A percentile compares a stretch with the other conserved stretches of the same genome.
Conservation (phyloP, 305 asterid genomes). For the Andrographis paniculata region DNA sequence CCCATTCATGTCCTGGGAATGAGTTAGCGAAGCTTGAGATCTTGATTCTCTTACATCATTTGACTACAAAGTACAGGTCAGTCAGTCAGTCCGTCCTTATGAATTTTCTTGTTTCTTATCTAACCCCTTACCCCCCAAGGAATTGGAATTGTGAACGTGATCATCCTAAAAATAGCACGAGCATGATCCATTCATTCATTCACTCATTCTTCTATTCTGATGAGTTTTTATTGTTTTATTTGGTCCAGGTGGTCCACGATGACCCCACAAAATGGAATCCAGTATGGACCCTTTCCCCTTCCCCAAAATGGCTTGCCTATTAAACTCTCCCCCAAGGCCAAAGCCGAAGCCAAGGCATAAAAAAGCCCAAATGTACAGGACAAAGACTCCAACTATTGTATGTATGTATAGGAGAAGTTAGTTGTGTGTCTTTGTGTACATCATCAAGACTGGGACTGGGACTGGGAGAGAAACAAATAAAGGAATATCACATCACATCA, state of each 20-base stretch:
- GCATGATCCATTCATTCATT: conserved; percentile 12
- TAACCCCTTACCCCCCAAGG: no score
- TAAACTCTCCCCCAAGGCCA: conserved; percentile 39
- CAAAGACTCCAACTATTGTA: conserved; percentile 4
- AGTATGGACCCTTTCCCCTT: conserved; percentile 92
- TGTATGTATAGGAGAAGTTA: not conserved
- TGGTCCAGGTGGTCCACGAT: conserved; percentile 77
- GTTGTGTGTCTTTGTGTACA: conserved; percentile 1
- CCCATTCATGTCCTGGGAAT: no score
- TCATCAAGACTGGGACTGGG: conserved; percentile 14
- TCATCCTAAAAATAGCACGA: conserved; percentile 35
- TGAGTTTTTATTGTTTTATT: conserved; percentile 16
- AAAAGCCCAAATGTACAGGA: no score
- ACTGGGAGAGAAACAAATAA: conserved; percentile 1
- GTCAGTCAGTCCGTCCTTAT: conserved; percentile 16
- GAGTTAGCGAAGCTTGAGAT: conserved; percentile 91
- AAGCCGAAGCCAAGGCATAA: conserved; percentile 5
- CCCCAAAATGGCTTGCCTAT: conserved; percentile 94
- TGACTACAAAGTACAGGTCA: conserved; percentile 85
- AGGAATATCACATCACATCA: not conserved
- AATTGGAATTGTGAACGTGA: conserved; percentile 13
- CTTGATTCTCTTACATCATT: conserved; percentile 69
- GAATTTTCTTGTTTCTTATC: conserved; percentile 1
- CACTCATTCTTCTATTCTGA: no score
- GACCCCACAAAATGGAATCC: conserved; percentile 84